phyloP scores from a whole-genome alignment of 2,329 filamentous ascomycete species.

The Didymellaceae sp. region DNA sequence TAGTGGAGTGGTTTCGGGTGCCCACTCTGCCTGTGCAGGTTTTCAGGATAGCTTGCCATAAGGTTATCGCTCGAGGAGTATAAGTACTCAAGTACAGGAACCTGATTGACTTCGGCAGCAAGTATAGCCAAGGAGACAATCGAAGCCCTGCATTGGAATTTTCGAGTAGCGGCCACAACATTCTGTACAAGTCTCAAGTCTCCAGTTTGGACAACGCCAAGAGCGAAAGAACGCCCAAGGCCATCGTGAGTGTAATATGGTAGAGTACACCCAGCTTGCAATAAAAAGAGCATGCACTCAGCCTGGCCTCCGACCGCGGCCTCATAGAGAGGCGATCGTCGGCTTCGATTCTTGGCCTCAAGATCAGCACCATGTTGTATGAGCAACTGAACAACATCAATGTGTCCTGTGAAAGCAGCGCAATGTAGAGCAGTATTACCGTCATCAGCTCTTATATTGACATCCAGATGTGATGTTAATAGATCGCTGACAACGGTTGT shows the following conservation, averaged over 20 bases:
- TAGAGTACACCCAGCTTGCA: neutral
- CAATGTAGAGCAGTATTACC: constrained; percentile 20
- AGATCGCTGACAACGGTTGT: neutral
- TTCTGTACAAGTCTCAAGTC: no score
- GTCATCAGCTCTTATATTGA: constrained; percentile 4
- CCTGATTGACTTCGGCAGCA: no score
- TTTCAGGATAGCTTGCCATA: neutral
- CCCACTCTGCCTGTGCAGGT: accelerated
- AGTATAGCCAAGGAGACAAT: no score
- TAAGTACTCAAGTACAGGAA: neutral
- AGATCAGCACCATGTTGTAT: constrained; percentile 3
- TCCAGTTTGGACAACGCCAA: no score
- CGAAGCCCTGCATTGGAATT: no score
- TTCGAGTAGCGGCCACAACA: no score
- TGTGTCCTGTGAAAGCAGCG: constrained; percentile 16
- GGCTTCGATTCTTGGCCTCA: neutral
- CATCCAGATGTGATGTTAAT: neutral
- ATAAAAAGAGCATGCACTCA: neutral
- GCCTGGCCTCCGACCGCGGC: neutral
- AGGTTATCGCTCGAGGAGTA: no score
- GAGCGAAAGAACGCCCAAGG: no score
- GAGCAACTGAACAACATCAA: neutral
- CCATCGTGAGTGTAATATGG: no score
- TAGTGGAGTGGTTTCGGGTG: neutral
- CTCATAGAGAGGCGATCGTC: constrained; percentile 7